phyloP scores from a whole-genome alignment of 176 grass and related monocot species.

The sorghum (Sorghum bicolor) region DNA sequence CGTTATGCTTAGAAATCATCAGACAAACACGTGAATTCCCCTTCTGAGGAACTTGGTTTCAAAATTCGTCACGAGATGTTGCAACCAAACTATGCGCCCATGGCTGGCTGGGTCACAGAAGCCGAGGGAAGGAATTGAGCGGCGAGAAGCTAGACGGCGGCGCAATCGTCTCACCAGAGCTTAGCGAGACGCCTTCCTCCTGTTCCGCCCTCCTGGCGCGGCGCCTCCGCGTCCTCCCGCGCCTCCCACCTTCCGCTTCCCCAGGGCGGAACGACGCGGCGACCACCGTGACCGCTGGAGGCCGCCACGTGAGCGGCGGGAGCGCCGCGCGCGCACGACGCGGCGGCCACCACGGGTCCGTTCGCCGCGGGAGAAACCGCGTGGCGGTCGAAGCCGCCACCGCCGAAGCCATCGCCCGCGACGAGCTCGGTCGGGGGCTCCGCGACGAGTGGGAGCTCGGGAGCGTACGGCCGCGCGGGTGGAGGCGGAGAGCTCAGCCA shows the following conservation, averaged over 20 bases:
- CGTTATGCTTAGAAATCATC: background rate
- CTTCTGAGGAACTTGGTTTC: background rate
- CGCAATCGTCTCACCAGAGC: constrained; percentile 33
- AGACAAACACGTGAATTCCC: background rate
- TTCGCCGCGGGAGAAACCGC: constrained; percentile 8
- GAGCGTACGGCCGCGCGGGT: background rate
- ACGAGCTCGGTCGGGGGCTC: constrained; percentile 5
- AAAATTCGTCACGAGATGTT: background rate
- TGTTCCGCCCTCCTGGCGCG: constrained; percentile 31
- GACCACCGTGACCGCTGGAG: constrained; percentile 38
- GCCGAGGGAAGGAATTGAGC: no score
- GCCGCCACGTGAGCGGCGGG: constrained; percentile 14
- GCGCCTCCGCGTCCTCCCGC: background rate
- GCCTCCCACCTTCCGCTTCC: background rate
- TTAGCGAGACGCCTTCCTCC: constrained; percentile 43
- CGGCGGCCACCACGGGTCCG: background rate
- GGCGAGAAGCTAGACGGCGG: background rate
- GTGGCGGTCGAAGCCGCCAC: constrained; percentile 11
- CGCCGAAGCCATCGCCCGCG: constrained; percentile 41
- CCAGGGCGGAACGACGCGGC: constrained; percentile 38
- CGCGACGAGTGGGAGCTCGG: constrained; percentile 4
- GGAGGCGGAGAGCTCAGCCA: constrained; percentile 25
- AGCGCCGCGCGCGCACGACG: background rate
- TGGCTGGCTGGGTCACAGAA: background rate
- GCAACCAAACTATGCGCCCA: background rate